phyloP scores from a whole-genome alignment of 2,329 filamentous ascomycete species.

The Xylaria sp. region DNA sequence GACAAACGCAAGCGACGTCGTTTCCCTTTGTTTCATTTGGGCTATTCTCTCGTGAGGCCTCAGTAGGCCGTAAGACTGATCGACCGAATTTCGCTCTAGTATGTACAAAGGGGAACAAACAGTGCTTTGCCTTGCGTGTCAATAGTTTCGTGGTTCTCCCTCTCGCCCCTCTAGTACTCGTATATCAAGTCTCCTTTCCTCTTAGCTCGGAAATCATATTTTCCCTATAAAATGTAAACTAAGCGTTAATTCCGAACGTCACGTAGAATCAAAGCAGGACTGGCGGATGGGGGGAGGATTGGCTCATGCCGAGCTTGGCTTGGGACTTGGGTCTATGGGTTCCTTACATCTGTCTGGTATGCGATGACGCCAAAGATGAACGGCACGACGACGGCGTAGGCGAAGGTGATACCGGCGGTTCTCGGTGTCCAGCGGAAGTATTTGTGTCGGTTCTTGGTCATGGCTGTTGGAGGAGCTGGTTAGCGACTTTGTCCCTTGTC shows the following conservation, averaged over 20 bases:
- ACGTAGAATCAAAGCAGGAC: background rate
- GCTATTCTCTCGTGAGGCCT: background rate
- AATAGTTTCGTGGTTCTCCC: background rate
- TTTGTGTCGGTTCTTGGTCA: constrained; percentile 86
- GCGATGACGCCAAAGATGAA: constrained; percentile 75
- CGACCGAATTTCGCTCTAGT: constrained; percentile 11
- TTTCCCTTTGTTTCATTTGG: background rate
- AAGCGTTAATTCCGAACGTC: background rate
- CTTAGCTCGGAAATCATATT: constrained; percentile 87
- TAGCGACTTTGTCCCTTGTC: background rate
- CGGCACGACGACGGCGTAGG: constrained; percentile 81
- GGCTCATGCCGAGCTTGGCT: background rate
- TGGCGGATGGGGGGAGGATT: background rate
- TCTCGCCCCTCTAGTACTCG: constrained; percentile 70
- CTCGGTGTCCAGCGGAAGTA: constrained; percentile 94
- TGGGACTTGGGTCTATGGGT: background rate
- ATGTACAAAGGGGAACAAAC: constrained; percentile 26
- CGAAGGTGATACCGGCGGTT: constrained; percentile 82
- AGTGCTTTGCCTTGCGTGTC: background rate
- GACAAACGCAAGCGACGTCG: background rate
- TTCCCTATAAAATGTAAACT: constrained; percentile 69
- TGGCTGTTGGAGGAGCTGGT: constrained; percentile 65
- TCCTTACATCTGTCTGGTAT: constrained; percentile 86
- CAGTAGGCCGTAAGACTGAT: background rate
- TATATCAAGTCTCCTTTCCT: constrained; percentile 83